Conservation (phyloP, 257 asterid genomes). For the Plantago major region DNA sequence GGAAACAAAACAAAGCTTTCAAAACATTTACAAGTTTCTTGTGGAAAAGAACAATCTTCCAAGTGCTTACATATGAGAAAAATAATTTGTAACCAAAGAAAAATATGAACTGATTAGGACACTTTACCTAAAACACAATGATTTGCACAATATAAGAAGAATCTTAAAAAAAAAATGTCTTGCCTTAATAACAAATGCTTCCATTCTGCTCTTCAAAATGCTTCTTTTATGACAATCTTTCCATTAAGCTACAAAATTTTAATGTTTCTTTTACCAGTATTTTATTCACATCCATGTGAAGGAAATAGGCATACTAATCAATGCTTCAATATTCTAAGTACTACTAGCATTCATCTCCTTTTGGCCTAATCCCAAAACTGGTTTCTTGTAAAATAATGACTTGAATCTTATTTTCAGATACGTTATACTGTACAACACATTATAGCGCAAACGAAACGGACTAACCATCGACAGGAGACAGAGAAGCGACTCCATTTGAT, state of each 20-base stretch:
- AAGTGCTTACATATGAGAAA: no score
- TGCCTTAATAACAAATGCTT: neutral
- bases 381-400: neutral
- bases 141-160: no score
- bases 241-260: neutral
- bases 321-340: neutral
- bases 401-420: neutral
- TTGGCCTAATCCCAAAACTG: neutral
- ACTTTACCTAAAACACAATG: no score
- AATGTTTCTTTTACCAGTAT: neutral
- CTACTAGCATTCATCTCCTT: neutral
- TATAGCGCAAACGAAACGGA: neutral
- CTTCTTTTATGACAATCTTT: neutral
- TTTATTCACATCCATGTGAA: neutral
- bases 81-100: no score
- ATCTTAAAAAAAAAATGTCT: no score
- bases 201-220: neutral
- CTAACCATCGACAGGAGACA: conserved; percentile 70
- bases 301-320: neutral
- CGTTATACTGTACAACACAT: no score
- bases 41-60: no score
- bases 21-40: no score
- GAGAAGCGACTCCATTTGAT: conserved; percentile 75
- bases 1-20: no score
- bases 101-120: no score